Base-by-base conservation (phyloP, 1,284 basidiomycete species). In the Cryptococcus sp. region DNA sequence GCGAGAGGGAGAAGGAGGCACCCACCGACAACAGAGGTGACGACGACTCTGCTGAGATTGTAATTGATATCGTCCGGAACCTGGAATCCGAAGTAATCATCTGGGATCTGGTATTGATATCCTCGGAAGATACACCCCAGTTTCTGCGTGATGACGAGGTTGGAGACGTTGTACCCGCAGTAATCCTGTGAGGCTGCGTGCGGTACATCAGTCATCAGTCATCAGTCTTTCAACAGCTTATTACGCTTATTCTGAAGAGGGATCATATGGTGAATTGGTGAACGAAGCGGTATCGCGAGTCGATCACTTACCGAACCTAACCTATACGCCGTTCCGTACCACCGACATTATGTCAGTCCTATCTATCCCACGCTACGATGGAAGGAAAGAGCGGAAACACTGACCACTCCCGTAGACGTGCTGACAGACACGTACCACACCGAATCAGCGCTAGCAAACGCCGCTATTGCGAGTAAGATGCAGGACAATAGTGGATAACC, bases 91-190 rank as follows among this genome's bases (percentile, higher is more conserved):
- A 73, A 73, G 46, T 70, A 73, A 23, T 65, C 55, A 16, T 15
- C 23, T 1, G 69, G 69, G 22, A 73, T 61, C 44, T 70, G 67
- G 41, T 59, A 73, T 51, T 70, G 63, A 45, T 54, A 73, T 20
- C 69, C 72, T 20, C 70, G 60, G 46, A 58, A 62, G 25, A 69
- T 66, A 55, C 72, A 73, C 5, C 72, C 72, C 16, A 69, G 48
- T 46, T 69, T 65, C 41, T 51, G 49, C 8, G 65, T 66, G 53
- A 69, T 64, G 19, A 66, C 62, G 16, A 71, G 59, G 40, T 72
- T 68, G 26, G 65, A 54, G n/a, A 70, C 67, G 56, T 72, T 72
- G 56, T 70, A 73, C 5, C 72, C 72, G 56, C 72, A 73, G 52
- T 68, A 73, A 46, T 73, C 58, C 39, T 66, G 65, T 15, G 63